Percentiles rank a stretch among this genome's conserved stretches.
These are phyloP conservation scores for Schizophyllum commune DNA, from an alignment of 1,284 basidiomycete species.

Conservation along the genomic window DNA sequence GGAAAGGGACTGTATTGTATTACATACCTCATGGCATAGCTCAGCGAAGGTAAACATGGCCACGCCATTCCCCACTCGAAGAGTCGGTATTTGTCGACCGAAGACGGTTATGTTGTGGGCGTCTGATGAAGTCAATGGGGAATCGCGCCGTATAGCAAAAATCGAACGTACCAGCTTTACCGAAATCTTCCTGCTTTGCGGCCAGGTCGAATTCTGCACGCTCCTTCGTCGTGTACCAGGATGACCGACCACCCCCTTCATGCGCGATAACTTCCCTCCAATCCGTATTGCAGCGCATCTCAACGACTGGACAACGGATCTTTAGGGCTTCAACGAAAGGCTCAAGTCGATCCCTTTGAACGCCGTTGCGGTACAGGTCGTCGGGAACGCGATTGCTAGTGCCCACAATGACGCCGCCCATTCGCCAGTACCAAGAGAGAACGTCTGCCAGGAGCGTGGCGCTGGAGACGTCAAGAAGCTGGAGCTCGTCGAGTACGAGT, in stretches of 20 bases:
- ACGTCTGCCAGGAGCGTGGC: slow-evolving; percentile 64
- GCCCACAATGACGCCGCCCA: slow-evolving; percentile 59
- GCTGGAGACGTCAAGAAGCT: slow-evolving; percentile 64
- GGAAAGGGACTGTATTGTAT: neutral
- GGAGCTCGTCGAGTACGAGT: slow-evolving; percentile 65
- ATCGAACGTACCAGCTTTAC: neutral
- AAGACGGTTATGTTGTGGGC: slow-evolving; percentile 20
- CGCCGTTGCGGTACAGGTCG: slow-evolving; percentile 64
- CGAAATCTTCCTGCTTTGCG: neutral
- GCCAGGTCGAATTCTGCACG: no score
- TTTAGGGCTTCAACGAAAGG: slow-evolving; percentile 61
- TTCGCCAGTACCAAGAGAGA: slow-evolving; percentile 67
- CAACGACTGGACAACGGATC: slow-evolving; percentile 51
- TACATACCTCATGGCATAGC: slow-evolving; percentile 49
- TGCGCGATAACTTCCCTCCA: slow-evolving; percentile 19
- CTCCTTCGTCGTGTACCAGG: neutral
- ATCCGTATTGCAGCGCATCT: slow-evolving; percentile 34
- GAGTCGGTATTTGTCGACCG: slow-evolving; percentile 43
- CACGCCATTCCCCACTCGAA: slow-evolving; percentile 35
- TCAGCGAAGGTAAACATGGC: slow-evolving; percentile 52
- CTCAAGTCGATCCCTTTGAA: slow-evolving; percentile 55
- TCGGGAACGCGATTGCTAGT: slow-evolving; percentile 57
- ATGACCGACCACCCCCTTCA: slow-evolving; percentile 12
- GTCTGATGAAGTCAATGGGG: neutral
- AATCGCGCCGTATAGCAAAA: neutral